Evolutionary conservation across 768 basidiomycete species (phyloP).

Genomic region (Trametes cinnabarina): DNA sequence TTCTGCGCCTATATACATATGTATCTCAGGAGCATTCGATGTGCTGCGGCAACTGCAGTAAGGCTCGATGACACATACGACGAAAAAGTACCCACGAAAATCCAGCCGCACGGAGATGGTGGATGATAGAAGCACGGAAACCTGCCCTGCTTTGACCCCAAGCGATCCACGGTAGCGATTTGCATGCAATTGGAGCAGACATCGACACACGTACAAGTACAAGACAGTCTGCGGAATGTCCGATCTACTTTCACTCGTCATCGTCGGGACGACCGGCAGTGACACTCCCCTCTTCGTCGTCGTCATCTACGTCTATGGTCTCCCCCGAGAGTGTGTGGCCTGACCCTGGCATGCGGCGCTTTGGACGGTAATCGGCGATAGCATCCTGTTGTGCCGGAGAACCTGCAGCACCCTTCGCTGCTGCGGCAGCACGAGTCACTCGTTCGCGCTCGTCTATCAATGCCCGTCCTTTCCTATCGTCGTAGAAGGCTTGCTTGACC

Average conservation of each 20-base stretch:
- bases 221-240: background rate
- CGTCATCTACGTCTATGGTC: background rate
- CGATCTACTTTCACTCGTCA: background rate
- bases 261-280: constrained; percentile 1
- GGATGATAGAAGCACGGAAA: no score
- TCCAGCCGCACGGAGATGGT: no score
- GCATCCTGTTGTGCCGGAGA: background rate
- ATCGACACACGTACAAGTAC: background rate
- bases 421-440: constrained; percentile 18
- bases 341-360: constrained; percentile 37
- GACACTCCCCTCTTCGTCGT: background rate
- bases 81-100: no score
- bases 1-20: no score
- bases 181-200: background rate
- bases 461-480: constrained; percentile 65
- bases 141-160: no score
- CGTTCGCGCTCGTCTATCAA: constrained; percentile 56
- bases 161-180: background rate
- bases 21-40: no score
- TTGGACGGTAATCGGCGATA: background rate
- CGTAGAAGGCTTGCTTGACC: constrained; percentile 79
- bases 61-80: no score
- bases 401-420: constrained; percentile 15
- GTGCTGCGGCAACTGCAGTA: no score
- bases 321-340: constrained; percentile 33